Base-by-base conservation (phyloP, 2,329 filamentous ascomycete genomes). In the Fusarium sp. region DNA sequence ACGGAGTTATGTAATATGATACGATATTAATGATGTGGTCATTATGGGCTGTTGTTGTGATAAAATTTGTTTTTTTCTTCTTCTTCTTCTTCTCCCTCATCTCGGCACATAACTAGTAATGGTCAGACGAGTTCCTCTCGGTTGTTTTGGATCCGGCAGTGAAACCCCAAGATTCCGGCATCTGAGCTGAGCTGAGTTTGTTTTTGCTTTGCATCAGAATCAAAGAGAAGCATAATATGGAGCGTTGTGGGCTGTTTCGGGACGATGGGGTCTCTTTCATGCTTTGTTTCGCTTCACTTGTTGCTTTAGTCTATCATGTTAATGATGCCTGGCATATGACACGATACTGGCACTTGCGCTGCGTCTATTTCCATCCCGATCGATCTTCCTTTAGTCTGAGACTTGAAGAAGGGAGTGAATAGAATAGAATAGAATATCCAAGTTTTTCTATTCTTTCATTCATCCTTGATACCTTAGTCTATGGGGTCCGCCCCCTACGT, bases 241-340 rank as follows among this genome's bases (percentile, higher is more conserved):
- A 48, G 53, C 46, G 54, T 52, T 51, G 49, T 69, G 61, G 65
- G 56, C 55, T 66, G 65, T 68, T 68, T 66, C 65, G 56, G 48
- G 51, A 52, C 39, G 60, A 69, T 52, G 64, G 65, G 65, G 57
- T 54, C 47, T 47, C 10, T 66, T 42, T 57, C 45, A 65, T 68
- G 65, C 65, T 56, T 56, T 40, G 39, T 14, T 26, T 21, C 17
- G 15, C 24, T 14, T 39, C 17, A n/a, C 24, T 45, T 17, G 8
- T 17, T 12, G 20, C 21, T 42, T 10, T 23, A 42, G 12, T 23
- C 15, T 10, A 42, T 15, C 17, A 34, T 34, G 15, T n/a, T 34
- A 34, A 34, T 34, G 17, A 34, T 28, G 26, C 26, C 10, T 28
- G 26, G 26, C 10, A 28, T 28, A 34, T 17, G 32, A 34, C 32